Evolutionary conservation across 2,329 filamentous ascomycete species (phyloP), one percentile per base, ranked within the genome.

Genomic region (Epichloe brachyelytri): DNA sequence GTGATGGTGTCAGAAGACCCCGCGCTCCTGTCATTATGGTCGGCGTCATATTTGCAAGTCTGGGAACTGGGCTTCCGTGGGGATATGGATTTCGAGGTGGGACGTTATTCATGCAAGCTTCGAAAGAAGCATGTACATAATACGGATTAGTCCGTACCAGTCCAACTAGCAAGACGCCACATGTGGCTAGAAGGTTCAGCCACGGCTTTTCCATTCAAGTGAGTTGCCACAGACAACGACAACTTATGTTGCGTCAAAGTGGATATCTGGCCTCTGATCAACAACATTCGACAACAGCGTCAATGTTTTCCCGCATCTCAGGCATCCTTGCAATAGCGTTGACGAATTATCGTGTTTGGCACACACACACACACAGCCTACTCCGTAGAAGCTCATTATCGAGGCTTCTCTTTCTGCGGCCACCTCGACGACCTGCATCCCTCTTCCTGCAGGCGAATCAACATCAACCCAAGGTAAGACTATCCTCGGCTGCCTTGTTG

Each of bases 161-260:
- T 26, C 5, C 15, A 20, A 22, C 19, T 22, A 8, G 10, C 17
- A n/a, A 3, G 17, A 43, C 51, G 52, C 52, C 52, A 51, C 52
- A 46, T 10, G 52, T 51, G 52, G 52, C 52, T 41, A 2, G 34
- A 7, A 20, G 40, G 39, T 38, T 5, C 43, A 47, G 51, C 51
- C 51, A 43, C 51, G 44, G 34, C 1, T 46, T 12, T 12, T 11
- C 7, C 19, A 37, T 19, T n/a, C 20, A 43, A 30, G 30, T 43
- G 51, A 58, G 66, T 69, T 69, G 67, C 67, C 66, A 68, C 67
- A 67, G 66, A 69, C 63, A 67, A 65, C 64, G 56, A 57, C 57
- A 57, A 60, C n/a, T 57, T 62, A 60, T 57, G 41, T 61, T 65
- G 62, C 63, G 63, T 64, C 65, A 65, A n/a, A n/a, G 62, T 61